Conservation (phyloP, 345 rosid species). For the Aquilaria yunnanensis region DNA sequence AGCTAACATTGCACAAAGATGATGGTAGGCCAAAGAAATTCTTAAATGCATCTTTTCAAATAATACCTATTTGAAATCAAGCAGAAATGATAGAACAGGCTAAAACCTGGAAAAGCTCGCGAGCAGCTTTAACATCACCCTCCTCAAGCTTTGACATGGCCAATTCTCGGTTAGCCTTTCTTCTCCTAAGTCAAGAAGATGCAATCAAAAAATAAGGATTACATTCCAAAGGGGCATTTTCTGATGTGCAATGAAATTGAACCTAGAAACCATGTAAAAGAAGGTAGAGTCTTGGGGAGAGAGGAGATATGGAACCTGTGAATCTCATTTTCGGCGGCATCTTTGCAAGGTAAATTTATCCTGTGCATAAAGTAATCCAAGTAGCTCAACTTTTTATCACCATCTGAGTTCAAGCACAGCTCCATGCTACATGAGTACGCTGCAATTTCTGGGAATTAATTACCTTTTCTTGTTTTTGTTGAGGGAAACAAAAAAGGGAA, state of each 20-base stretch:
- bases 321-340: slow-evolving; percentile 64
- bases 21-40: no score
- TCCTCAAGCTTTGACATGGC: slow-evolving; percentile 70
- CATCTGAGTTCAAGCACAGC: slow-evolving; percentile 59
- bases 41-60: no score
- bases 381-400: slow-evolving; percentile 58
- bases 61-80: no score
- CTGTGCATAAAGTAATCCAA: slow-evolving; percentile 80
- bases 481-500: no score
- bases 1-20: no score
- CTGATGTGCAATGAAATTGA: neutral
- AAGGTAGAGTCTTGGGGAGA: neutral
- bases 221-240: no score
- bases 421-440: slow-evolving; percentile 98
- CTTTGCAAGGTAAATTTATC: slow-evolving; percentile 68
- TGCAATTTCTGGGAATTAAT: slow-evolving; percentile 15
- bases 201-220: neutral
- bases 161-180: slow-evolving; percentile 49
- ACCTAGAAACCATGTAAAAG: neutral
- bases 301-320: slow-evolving; percentile 30
- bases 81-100: neutral
- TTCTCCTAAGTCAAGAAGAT: slow-evolving; percentile 31
- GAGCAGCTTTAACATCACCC: slow-evolving; percentile 66
- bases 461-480: no score
- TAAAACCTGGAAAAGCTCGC: slow-evolving; percentile 74